Percentiles rank a stretch among this genome's conserved stretches.
Evolutionary conservation across 768 basidiomycete species (phyloP).

Genomic region (Lactifluus volemus): DNA sequence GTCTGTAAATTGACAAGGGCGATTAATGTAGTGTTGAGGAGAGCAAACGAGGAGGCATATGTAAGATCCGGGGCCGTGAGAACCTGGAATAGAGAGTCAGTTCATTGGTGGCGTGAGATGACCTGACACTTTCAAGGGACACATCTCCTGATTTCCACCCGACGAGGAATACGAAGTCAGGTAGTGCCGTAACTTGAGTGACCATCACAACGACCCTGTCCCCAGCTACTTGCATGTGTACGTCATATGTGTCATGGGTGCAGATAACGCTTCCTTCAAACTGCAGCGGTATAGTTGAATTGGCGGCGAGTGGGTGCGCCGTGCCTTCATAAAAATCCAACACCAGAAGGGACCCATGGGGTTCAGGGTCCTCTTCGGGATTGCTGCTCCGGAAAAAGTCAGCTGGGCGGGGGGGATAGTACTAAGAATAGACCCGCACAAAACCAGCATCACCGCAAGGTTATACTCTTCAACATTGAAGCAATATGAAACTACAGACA

Average conservation of each 20-base stretch:
- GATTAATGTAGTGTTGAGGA: constrained; percentile 3
- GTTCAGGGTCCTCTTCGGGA: constrained; percentile 3
- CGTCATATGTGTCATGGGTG: constrained; percentile 5
- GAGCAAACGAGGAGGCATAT: constrained; percentile 13
- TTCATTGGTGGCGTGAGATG: not conserved
- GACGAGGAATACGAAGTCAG: constrained; percentile 3
- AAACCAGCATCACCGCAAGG: constrained; percentile 11
- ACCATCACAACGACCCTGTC: constrained; percentile 12
- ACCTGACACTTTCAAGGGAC: not conserved
- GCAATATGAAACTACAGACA: constrained; percentile 5
- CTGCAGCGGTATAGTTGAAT: constrained; percentile 1
- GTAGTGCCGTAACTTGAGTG: constrained; percentile 4
- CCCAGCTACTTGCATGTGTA: constrained; percentile 8
- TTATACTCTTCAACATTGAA: constrained; percentile 12
- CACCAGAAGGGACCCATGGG: constrained; percentile 1
- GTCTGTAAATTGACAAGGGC: constrained; percentile 7
- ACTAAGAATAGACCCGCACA: not conserved
- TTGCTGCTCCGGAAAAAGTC: not conserved
- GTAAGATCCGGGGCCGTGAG: constrained; percentile 12
- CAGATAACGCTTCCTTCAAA: not conserved
- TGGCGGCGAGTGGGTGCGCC: constrained; percentile 7
- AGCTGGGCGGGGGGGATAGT: not conserved
- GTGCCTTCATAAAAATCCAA: constrained; percentile 6
- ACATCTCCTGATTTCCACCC: constrained; percentile 11
- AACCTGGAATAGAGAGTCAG: not conserved